These are phyloP conservation scores for Aspergillus nidulans DNA, from an alignment of 495 filamentous ascomycete species.

Conservation along the genomic window DNA sequence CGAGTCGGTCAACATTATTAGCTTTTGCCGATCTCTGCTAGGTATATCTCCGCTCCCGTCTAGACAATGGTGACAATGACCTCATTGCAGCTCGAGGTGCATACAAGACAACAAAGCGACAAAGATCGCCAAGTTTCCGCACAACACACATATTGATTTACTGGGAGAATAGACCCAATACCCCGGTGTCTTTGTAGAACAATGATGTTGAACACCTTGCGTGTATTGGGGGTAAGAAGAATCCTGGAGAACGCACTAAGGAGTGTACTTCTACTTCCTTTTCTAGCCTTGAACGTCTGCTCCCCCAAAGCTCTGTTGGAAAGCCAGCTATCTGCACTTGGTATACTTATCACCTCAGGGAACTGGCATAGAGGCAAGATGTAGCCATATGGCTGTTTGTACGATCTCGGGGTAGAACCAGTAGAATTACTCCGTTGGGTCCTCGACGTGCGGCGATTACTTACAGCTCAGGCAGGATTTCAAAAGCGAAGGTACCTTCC, in stretches of 20 bases:
- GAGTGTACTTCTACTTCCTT: too few relatives aligned
- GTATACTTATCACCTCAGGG: too few relatives aligned
- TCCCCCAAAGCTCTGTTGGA: too few relatives aligned
- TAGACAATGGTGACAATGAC: conserved; percentile 6
- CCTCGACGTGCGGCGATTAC: background rate
- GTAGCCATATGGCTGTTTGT: background rate
- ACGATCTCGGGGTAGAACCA: background rate
- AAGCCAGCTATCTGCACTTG: too few relatives aligned
- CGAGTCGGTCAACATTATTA: conserved; percentile 1
- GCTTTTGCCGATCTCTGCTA: conserved; percentile 11
- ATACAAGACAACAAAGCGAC: background rate
- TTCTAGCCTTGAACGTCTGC: too few relatives aligned
- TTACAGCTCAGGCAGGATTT: background rate
- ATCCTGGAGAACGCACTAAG: too few relatives aligned
- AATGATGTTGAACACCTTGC: background rate
- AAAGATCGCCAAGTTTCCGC: background rate
- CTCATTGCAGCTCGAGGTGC: background rate
- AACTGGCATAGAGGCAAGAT: too few relatives aligned
- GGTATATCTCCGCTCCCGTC: background rate
- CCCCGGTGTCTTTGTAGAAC: background rate
- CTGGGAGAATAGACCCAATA: background rate
- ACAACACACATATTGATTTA: background rate
- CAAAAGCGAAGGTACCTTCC: background rate
- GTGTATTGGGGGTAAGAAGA: too few relatives aligned
- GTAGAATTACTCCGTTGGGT: background rate